phyloP scores from a whole-genome alignment of 495 filamentous ascomycete genomes.

The Rostrohypoxylon terebratum region DNA sequence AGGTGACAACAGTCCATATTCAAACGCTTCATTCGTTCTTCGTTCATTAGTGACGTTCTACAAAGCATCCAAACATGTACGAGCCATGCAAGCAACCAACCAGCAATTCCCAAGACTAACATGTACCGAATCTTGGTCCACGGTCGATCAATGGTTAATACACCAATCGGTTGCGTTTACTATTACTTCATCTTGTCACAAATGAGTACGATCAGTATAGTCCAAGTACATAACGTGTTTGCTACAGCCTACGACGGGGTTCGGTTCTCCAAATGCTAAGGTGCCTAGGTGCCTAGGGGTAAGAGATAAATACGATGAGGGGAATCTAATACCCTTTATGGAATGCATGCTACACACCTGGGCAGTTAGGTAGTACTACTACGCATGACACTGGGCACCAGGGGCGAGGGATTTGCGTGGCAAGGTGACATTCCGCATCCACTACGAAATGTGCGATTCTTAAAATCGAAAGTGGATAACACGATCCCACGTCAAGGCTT shows the following conservation, averaged over 20 bases:
- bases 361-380: no score
- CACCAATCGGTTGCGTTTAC: not conserved
- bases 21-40: slow-evolving; percentile 1
- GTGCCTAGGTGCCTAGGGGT: slow-evolving; percentile 27
- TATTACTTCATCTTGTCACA: not conserved
- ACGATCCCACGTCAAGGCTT: not conserved
- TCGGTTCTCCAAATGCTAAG: slow-evolving; percentile 31
- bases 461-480: not conserved
- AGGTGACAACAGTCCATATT: not conserved
- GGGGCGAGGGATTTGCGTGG: slow-evolving; percentile 25
- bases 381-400: slow-evolving; percentile 1
- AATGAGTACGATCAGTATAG: slow-evolving; percentile 2
- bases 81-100: slow-evolving; percentile 25
- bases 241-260: not conserved
- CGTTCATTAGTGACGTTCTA: not conserved
- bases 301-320: slow-evolving; percentile 20
- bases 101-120: not conserved
- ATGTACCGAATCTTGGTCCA: not conserved
- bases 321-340: slow-evolving; percentile 10
- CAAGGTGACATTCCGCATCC: slow-evolving; percentile 31
- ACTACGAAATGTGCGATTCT: not conserved
- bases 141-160: not conserved
- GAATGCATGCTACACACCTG: no score
- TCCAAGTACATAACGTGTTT: not conserved
- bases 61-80: not conserved